Evolutionary conservation across 2,329 filamentous ascomycete genomes (phyloP).

Genomic region (Phaeomoniella chlamydospora): DNA sequence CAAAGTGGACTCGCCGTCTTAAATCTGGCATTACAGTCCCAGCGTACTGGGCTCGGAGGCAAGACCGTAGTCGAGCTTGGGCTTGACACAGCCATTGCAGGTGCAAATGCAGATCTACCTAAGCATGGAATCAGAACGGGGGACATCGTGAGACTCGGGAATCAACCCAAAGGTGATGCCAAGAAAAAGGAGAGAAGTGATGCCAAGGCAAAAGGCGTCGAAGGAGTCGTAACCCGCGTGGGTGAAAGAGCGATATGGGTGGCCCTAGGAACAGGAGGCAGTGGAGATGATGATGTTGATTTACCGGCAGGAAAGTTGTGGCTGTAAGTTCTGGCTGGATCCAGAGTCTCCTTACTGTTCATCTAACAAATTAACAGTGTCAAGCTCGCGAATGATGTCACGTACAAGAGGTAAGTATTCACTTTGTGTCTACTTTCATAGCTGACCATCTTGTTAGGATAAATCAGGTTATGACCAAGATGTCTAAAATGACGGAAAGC

Average conservation of each 20-base stretch:
- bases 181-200: slow-evolving; percentile 16
- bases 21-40: slow-evolving; percentile 43
- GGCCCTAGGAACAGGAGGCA: slow-evolving; percentile 24
- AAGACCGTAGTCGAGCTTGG: slow-evolving; percentile 73
- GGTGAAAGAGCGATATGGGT: slow-evolving; percentile 27
- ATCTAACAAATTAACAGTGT: too few species aligned
- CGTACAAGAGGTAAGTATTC: too few species aligned
- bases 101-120: slow-evolving; percentile 15
- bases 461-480: slow-evolving; percentile 47
- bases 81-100: slow-evolving; percentile 52
- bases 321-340: slow-evolving; percentile 44
- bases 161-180: slow-evolving; percentile 18
- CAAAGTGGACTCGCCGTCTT: slow-evolving; percentile 26
- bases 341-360: slow-evolving; percentile 4
- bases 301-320: slow-evolving; percentile 44
- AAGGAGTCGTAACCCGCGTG: slow-evolving; percentile 31
- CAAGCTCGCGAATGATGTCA: slow-evolving; percentile 53
- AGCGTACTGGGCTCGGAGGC: slow-evolving; percentile 83
- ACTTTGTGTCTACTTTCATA: too few species aligned
- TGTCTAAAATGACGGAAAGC: slow-evolving; percentile 39
- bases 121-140: slow-evolving; percentile 32
- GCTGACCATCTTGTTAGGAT: too few species aligned
- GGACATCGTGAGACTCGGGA: slow-evolving; percentile 30
- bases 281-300: slow-evolving; percentile 28
- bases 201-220: slow-evolving; percentile 18